Evolutionary conservation across 805 yeast species (phyloP).

Genomic region (Ogataea trehaloabstinens): DNA sequence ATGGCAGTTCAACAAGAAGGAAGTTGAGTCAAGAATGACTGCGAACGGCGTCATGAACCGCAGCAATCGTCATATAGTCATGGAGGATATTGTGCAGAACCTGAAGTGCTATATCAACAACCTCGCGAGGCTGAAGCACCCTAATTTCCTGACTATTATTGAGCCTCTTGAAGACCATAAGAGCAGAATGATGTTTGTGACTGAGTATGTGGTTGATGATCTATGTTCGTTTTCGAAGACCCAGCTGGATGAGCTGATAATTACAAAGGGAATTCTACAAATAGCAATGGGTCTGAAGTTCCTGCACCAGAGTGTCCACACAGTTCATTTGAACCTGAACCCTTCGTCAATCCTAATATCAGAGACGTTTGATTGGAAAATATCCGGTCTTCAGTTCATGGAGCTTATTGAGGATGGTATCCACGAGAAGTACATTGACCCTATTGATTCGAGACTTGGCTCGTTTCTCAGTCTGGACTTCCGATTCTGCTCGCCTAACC

Average conservation of each 20-base stretch:
- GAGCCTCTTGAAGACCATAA: conserved; percentile 91
- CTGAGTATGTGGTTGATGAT: conserved; percentile 63
- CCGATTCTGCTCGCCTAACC: conserved; percentile 82
- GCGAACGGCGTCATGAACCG: conserved; percentile 49
- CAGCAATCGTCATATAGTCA: conserved; percentile 45
- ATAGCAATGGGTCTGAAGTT: conserved; percentile 76
- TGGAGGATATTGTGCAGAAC: conserved; percentile 64
- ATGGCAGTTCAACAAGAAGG: conserved; percentile 81
- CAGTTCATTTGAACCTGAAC: conserved; percentile 73
- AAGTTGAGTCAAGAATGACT: conserved; percentile 55
- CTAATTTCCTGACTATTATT: conserved; percentile 74
- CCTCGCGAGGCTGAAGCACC: conserved; percentile 83
- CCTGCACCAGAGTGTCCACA: conserved; percentile 71
- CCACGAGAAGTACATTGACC: conserved; percentile 64
- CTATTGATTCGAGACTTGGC: conserved; percentile 75
- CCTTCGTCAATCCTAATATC: conserved; percentile 78
- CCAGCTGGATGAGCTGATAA: conserved; percentile 66
- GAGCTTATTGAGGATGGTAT: conserved; percentile 43
- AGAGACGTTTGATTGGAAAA: conserved; percentile 90
- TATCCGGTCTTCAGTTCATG: conserved; percentile 68
- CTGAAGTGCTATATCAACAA: conserved; percentile 67
- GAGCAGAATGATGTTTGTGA: conserved; percentile 73
- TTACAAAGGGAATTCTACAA: conserved; percentile 78
- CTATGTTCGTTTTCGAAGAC: conserved; percentile 33
- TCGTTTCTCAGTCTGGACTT: conserved; percentile 64